phyloP scores from a whole-genome alignment of 768 basidiomycete genomes.

The Jaapia argillacea region DNA sequence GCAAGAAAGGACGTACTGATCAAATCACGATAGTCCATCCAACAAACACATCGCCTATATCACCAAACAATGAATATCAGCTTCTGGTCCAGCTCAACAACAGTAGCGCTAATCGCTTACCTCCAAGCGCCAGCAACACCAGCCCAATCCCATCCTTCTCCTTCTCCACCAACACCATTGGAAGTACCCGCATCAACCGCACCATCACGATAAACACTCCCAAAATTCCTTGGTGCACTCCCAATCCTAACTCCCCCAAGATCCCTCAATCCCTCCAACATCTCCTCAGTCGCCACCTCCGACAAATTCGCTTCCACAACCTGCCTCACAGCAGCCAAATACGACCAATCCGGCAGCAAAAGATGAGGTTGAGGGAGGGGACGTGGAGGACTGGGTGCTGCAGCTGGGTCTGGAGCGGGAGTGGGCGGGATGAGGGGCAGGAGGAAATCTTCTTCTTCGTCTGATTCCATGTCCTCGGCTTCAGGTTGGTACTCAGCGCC shows the following conservation, averaged over 20 bases:
- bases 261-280: conserved; percentile 14
- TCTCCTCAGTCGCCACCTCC: conserved; percentile 22
- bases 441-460: conserved; percentile 2
- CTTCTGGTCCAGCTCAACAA: neutral
- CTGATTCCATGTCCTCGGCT: neutral
- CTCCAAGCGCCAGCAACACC: conserved; percentile 44
- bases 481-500: too few species aligned
- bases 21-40: conserved; percentile 48
- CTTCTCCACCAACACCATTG: neutral
- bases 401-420: neutral
- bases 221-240: conserved; percentile 18
- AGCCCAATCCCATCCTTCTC: conserved; percentile 45
- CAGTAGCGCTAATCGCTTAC: too few species aligned
- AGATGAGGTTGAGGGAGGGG: conserved; percentile 14
- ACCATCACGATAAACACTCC: too few species aligned
- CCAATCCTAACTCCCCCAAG: conserved; percentile 17
- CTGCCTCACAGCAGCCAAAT: conserved; percentile 38
- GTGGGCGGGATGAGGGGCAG: conserved; percentile 1
- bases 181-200: neutral
- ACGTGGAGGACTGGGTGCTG: conserved; percentile 7
- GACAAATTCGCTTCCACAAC: conserved; percentile 42
- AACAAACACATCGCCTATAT: conserved; percentile 42
- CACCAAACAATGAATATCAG: neutral
- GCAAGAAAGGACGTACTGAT: conserved; percentile 27
- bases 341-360: conserved; percentile 37